These are phyloP conservation scores for Penicillium alfredii DNA, from an alignment of 495 filamentous ascomycete species.

Conservation along the genomic window DNA sequence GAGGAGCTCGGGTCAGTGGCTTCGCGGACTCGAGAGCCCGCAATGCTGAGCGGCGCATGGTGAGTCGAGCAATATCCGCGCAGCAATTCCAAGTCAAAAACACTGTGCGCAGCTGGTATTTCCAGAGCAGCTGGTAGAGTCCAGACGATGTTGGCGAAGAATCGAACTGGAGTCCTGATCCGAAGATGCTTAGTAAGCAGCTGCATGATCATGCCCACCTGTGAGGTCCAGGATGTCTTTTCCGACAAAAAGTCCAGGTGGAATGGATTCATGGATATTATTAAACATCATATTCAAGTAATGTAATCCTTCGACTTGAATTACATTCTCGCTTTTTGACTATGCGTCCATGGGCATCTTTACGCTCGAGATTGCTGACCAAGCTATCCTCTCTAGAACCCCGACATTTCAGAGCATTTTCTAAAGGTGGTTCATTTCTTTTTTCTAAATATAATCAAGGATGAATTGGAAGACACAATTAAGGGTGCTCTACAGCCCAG, in stretches of 20 bases:
- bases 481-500: constrained; percentile 53
- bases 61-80: constrained; percentile 8
- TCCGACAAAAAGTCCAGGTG: no score
- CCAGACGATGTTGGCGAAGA: constrained; percentile 20
- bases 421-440: no score
- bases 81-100: constrained; percentile 1
- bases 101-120: constrained; percentile 8
- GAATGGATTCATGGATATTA: no score
- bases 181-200: constrained; percentile 20
- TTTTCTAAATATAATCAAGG: not conserved
- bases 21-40: constrained; percentile 41
- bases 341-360: no score
- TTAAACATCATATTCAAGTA: no score
- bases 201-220: constrained; percentile 1
- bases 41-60: constrained; percentile 44
- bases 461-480: constrained; percentile 6
- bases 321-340: no score
- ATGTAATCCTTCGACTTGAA: no score
- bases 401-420: no score
- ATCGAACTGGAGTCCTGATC: constrained; percentile 20
- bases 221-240: no score
- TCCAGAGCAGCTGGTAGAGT: constrained; percentile 9
- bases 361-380: no score
- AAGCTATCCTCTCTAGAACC: no score
- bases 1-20: constrained; percentile 35